A percentile compares a stretch with the other conserved stretches of the same genome.
Evolutionary conservation across 768 basidiomycete species (phyloP).

Genomic region (Kwoniella heveanensis): DNA sequence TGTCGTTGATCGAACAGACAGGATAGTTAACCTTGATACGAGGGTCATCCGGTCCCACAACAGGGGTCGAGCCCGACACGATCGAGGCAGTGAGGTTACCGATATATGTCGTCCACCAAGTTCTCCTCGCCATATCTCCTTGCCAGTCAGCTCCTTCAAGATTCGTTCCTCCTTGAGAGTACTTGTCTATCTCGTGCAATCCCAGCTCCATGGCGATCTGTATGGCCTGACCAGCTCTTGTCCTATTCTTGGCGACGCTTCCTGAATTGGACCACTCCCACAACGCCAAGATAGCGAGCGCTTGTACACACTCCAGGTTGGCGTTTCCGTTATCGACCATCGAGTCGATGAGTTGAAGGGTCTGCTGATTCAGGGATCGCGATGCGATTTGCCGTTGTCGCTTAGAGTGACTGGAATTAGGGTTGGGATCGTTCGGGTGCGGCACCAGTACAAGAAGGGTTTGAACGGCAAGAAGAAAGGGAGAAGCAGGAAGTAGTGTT

Average conservation of each 20-base stretch:
- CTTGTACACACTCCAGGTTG: slow-evolving; percentile 50
- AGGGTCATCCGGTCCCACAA: slow-evolving; percentile 49
- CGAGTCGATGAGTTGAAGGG: slow-evolving; percentile 34
- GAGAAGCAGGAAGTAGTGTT: slow-evolving; percentile 41
- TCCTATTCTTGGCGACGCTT: slow-evolving; percentile 34
- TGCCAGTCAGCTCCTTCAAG: slow-evolving; percentile 48
- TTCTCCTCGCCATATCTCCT: slow-evolving; percentile 52
- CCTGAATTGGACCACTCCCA: slow-evolving; percentile 51
- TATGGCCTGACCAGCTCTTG: slow-evolving; percentile 37
- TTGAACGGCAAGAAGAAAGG: slow-evolving; percentile 51
- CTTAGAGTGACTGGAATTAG: slow-evolving; percentile 46
- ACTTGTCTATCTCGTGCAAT: slow-evolving; percentile 48
- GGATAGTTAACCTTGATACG: slow-evolving; percentile 50
- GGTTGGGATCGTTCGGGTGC: slow-evolving; percentile 42
- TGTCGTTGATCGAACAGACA: slow-evolving; percentile 40
- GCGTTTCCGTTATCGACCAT: slow-evolving; percentile 23
- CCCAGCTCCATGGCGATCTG: slow-evolving; percentile 52
- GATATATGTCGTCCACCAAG: slow-evolving; percentile 52
- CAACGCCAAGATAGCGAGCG: slow-evolving; percentile 46
- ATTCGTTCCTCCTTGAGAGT: background rate
- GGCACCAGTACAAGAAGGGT: slow-evolving; percentile 51
- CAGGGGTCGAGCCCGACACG: slow-evolving; percentile 41
- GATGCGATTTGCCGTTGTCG: slow-evolving; percentile 39
- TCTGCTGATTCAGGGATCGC: slow-evolving; percentile 31
- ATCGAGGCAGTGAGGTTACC: slow-evolving; percentile 43